These are phyloP conservation scores for Xylariales sp. DNA, from an alignment of 2,329 filamentous ascomycete genomes.

Conservation along the genomic window DNA sequence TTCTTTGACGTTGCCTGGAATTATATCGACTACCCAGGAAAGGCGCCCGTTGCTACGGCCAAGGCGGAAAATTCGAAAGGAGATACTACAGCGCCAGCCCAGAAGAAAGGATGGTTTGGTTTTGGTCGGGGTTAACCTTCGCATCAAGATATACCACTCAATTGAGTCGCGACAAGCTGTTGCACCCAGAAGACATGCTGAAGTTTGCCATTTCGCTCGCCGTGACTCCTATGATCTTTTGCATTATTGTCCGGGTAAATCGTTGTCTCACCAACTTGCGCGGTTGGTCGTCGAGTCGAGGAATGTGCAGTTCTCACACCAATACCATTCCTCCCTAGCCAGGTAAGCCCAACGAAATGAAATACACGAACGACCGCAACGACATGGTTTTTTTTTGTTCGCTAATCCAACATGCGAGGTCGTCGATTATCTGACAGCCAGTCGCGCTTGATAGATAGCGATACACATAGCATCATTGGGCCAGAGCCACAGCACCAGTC, in stretches of 20 bases:
- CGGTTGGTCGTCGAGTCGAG: not conserved
- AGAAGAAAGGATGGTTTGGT: slow-evolving; percentile 74
- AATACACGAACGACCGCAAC: too few species aligned
- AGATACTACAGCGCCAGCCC: slow-evolving; percentile 30
- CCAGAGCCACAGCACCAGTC: not conserved
- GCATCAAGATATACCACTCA: not conserved
- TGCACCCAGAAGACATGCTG: too few species aligned
- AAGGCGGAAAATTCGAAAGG: slow-evolving; percentile 25
- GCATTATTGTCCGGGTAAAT: not conserved
- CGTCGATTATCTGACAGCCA: slow-evolving; percentile 19
- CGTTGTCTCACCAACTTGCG: not conserved
- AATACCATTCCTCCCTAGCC: not conserved
- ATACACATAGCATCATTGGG: not conserved
- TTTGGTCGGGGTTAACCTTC: slow-evolving; percentile 48
- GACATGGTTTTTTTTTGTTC: not conserved
- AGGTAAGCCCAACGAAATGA: too few species aligned
- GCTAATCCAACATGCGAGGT: slow-evolving; percentile 14
- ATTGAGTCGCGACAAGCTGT: too few species aligned
- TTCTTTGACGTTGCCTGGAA: slow-evolving; percentile 98
- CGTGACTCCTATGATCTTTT: too few species aligned
- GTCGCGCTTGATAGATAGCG: slow-evolving; percentile 17
- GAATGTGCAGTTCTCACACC: not conserved
- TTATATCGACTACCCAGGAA: slow-evolving; percentile 86
- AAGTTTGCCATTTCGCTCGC: too few species aligned
- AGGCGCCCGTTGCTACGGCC: slow-evolving; percentile 30